Evolutionary conservation across 441 rosid genomes (phyloP), one percentile per base, ranked within the genome.

Genomic region (Breynia disticha): DNA sequence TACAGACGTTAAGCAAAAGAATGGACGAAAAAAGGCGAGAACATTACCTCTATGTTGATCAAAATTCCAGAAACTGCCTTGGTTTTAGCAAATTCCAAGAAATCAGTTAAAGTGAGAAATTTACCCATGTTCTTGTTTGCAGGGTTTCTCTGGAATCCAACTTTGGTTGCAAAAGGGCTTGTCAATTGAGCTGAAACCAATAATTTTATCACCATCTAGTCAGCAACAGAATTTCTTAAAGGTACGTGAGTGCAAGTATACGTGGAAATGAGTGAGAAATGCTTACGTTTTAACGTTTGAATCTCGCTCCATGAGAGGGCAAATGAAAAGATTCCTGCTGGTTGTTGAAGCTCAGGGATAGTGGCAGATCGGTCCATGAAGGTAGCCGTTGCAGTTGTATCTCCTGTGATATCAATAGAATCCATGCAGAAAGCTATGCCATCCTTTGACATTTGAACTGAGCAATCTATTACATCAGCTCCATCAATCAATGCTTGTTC

Each of bases 281-380:
- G 22, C 58, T 67, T 75, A 91, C 94, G 86, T 62, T 81, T 79
- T 57, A 88, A 67, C 66, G 80, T 76, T 71, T 88, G 84, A 55
- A 91, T 84, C 63, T 91, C 97, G 3, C 63, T 72, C 98, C 98
- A 91, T 1, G 86, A 64, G 42, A 91, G 89, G 63, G 86, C 97
- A 53, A 91, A 91, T n/a, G 95, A 84, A 66, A 88, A 91, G 49
- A 91, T 70, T 42, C 91, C 97, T 1, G 75, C 70, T 9, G 63
- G 39, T 18, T 60, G 54, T 64, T 86, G 89, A 63, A 91, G 66
- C 68, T 86, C 94, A 16, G 86, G 94, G 45, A 77, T 44, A 5
- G 69, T 70, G 43, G 70, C 45, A 3, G 87, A 72, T 43, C 66
- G 65, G 21, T 94, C 67, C 68, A 84, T 68, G 69, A 86, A 77